Conservation (phyloP, 2,329 filamentous ascomycete species). For the Hymenoscyphus infarciens region DNA sequence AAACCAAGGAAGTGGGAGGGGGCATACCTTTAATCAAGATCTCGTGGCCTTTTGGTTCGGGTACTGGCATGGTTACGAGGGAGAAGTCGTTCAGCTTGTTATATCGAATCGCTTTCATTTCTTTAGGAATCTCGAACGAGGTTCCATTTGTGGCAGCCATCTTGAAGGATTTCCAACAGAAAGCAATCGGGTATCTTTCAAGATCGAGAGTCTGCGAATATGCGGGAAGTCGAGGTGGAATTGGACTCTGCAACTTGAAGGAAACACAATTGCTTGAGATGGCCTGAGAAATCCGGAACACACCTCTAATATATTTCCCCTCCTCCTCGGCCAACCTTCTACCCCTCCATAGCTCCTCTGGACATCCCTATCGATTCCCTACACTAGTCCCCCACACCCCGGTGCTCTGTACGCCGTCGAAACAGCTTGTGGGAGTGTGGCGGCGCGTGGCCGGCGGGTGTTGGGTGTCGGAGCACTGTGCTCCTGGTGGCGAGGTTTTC, state of each 20-base stretch:
- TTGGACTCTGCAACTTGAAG: not conserved
- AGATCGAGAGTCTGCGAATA: too few relatives aligned
- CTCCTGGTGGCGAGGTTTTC: slow-evolving; percentile 5
- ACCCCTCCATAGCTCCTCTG: slow-evolving; percentile 9
- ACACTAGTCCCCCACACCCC: not conserved
- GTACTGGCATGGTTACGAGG: slow-evolving; percentile 21
- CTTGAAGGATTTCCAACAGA: not conserved
- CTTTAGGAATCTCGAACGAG: slow-evolving; percentile 14
- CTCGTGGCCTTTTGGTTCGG: slow-evolving; percentile 19
- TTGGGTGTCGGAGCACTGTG: slow-evolving; percentile 14
- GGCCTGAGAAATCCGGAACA: not conserved
- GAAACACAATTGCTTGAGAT: not conserved
- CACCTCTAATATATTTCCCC: slow-evolving; percentile 10
- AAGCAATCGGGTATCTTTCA: not conserved
- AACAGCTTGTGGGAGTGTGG: not conserved
- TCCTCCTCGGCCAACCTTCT: not conserved
- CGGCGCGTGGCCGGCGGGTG: not conserved
- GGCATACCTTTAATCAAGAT: slow-evolving; percentile 18
- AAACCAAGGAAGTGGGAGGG: not conserved
- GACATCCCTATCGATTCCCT: slow-evolving; percentile 1
- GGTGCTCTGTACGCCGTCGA: slow-evolving; percentile 12
- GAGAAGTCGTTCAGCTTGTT: slow-evolving; percentile 23
- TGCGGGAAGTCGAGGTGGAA: too few relatives aligned
- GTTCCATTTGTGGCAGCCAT: slow-evolving; percentile 15
- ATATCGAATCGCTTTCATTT: slow-evolving; percentile 23